These are phyloP conservation scores for Ceratopteris richardii DNA, from an alignment of 75 land plant genomes.

Conservation along the genomic window DNA sequence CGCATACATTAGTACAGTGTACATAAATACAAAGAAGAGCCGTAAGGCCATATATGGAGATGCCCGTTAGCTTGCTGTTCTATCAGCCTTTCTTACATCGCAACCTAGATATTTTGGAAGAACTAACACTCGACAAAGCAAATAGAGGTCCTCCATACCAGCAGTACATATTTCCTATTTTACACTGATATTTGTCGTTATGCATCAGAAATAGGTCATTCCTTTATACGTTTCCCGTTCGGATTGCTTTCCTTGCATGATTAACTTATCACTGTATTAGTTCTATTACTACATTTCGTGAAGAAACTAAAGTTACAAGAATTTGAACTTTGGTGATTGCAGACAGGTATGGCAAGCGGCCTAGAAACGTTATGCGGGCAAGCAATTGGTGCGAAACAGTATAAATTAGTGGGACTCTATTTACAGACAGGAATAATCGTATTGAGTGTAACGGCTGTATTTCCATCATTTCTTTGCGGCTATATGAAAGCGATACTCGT, in stretches of 20 bases:
- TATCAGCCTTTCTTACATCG: too few relatives aligned
- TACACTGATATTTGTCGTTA: too few relatives aligned
- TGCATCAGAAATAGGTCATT: not conserved
- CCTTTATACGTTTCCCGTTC: not conserved
- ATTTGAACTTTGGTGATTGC: too few relatives aligned
- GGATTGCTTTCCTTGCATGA: not conserved
- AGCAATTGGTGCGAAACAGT: constrained; percentile 29
- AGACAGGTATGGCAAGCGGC: constrained; percentile 27
- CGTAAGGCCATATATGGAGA: too few relatives aligned
- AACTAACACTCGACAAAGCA: too few relatives aligned
- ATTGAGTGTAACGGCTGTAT: constrained; percentile 25
- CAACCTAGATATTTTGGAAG: too few relatives aligned
- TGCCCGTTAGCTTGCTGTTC: too few relatives aligned
- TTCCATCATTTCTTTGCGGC: constrained; percentile 54
- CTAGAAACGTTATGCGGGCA: constrained; percentile 40
- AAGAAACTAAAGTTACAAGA: too few relatives aligned
- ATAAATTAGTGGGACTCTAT: constrained; percentile 27
- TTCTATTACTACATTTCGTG: not conserved
- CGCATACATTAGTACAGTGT: too few relatives aligned
- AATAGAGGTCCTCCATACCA: too few relatives aligned
- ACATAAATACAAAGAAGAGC: too few relatives aligned
- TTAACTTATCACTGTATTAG: not conserved
- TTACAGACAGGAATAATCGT: constrained; percentile 27
- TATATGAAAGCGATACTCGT: constrained; percentile 45
- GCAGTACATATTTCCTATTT: too few relatives aligned